Evolutionary conservation across 2,329 filamentous ascomycete species (phyloP).

Genomic region (Taxawa tesnikishii): DNA sequence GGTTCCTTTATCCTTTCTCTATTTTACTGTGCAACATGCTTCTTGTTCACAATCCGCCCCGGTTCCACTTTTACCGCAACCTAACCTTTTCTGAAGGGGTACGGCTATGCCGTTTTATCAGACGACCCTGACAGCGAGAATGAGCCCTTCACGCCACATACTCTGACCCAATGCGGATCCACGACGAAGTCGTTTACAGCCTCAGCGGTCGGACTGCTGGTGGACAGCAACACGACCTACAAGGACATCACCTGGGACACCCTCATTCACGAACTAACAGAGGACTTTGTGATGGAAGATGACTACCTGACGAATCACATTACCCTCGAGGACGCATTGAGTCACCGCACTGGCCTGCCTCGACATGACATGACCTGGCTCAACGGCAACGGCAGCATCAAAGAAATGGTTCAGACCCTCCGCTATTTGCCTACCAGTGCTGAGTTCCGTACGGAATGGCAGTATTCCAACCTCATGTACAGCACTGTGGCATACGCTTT

Average conservation of each 20-base stretch:
- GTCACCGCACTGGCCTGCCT: slow-evolving; percentile 23
- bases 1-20: background rate
- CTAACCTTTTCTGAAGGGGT: slow-evolving; percentile 7
- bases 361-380: slow-evolving; percentile 17
- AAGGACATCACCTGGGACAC: slow-evolving; percentile 22
- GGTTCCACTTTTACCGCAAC: background rate
- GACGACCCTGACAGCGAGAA: slow-evolving; percentile 5
- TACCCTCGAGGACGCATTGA: slow-evolving; percentile 22
- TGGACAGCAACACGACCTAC: slow-evolving; percentile 15
- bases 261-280: slow-evolving; percentile 20
- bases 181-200: slow-evolving; percentile 21
- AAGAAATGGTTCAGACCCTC: slow-evolving; percentile 27
- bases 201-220: slow-evolving; percentile 13
- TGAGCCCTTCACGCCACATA: slow-evolving; percentile 12
- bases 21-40: too few species aligned
- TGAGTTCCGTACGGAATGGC: slow-evolving; percentile 26
- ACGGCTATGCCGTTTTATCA: slow-evolving; percentile 11
- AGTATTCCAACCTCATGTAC: slow-evolving; percentile 45
- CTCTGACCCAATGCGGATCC: slow-evolving; percentile 16
- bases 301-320: slow-evolving; percentile 15
- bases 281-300: slow-evolving; percentile 22
- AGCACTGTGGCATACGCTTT: slow-evolving; percentile 33
- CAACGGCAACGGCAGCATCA: slow-evolving; percentile 15
- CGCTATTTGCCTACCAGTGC: slow-evolving; percentile 27
- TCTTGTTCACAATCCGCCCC: too few species aligned